Percentiles rank a stretch among this genome's conserved stretches.
These are phyloP conservation scores for Barnettozyma sp. DNA, from an alignment of 805 yeast species.

Conservation along the genomic window DNA sequence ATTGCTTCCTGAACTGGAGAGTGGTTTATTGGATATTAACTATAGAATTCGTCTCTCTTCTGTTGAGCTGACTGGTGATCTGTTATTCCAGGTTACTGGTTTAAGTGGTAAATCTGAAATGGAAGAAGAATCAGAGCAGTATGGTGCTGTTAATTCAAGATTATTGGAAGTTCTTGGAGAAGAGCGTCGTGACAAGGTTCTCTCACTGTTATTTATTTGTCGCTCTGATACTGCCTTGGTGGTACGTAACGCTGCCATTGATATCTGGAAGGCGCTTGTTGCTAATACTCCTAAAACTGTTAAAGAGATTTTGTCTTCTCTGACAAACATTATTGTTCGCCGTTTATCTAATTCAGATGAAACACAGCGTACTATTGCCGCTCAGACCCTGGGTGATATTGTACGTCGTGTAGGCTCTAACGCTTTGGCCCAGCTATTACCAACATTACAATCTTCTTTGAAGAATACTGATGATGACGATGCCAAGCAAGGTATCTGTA, in stretches of 20 bases:
- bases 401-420: constrained; percentile 90
- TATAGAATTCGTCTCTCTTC: constrained; percentile 88
- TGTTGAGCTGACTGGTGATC: constrained; percentile 91
- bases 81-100: constrained; percentile 91
- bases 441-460: constrained; percentile 68
- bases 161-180: constrained; percentile 76
- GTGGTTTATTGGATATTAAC: constrained; percentile 75
- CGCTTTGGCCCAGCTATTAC: constrained; percentile 77
- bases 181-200: constrained; percentile 80
- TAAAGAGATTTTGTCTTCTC: constrained; percentile 81
- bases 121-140: constrained; percentile 40
- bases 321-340: constrained; percentile 72
- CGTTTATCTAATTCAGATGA: constrained; percentile 79
- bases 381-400: constrained; percentile 88
- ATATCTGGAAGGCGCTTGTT: constrained; percentile 94
- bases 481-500: constrained; percentile 93
- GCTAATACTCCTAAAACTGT: constrained; percentile 93
- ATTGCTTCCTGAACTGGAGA: constrained; percentile 87
- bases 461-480: constrained; percentile 60
- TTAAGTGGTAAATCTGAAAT: constrained; percentile 71
- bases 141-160: constrained; percentile 49
- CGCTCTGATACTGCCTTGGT: constrained; percentile 85
- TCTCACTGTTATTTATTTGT: constrained; percentile 84
- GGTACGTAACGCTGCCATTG: constrained; percentile 85
- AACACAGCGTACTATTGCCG: constrained; percentile 78